phyloP scores from a whole-genome alignment of 345 rosid genomes.

The Corchorus capsularis region DNA sequence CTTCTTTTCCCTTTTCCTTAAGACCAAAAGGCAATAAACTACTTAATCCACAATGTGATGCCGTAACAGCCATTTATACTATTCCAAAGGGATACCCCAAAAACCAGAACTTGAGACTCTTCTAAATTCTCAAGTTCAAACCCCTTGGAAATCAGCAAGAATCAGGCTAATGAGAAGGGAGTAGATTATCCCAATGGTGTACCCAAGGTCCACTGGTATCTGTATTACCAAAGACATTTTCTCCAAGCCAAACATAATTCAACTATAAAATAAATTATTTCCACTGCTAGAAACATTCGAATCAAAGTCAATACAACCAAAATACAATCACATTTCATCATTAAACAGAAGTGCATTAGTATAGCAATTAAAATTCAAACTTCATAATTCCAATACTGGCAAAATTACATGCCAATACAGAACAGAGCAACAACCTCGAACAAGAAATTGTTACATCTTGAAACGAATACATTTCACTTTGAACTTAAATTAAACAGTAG shows the following conservation, averaged over 20 bases:
- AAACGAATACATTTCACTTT: background rate
- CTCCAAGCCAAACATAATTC: background rate
- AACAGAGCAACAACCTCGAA: background rate
- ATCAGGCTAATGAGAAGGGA: background rate
- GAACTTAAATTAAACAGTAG: conserved; percentile 3
- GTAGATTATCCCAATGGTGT: background rate
- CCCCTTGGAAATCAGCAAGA: too few relatives aligned
- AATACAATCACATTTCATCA: background rate
- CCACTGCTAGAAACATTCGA: background rate
- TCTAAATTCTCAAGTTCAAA: background rate
- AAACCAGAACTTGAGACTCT: background rate
- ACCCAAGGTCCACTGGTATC: background rate
- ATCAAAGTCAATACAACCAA: background rate
- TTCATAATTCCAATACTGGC: background rate
- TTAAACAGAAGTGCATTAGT: background rate
- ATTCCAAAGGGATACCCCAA: background rate
- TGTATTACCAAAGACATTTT: background rate
- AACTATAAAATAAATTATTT: background rate
- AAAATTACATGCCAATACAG: background rate
- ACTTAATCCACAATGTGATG: background rate
- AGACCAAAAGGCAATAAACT: background rate
- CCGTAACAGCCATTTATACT: background rate
- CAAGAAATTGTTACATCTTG: background rate
- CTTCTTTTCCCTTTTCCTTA: background rate
- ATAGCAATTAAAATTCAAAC: background rate